phyloP scores from a whole-genome alignment of 495 filamentous ascomycete species.

The Hypoxylon fuscum region DNA sequence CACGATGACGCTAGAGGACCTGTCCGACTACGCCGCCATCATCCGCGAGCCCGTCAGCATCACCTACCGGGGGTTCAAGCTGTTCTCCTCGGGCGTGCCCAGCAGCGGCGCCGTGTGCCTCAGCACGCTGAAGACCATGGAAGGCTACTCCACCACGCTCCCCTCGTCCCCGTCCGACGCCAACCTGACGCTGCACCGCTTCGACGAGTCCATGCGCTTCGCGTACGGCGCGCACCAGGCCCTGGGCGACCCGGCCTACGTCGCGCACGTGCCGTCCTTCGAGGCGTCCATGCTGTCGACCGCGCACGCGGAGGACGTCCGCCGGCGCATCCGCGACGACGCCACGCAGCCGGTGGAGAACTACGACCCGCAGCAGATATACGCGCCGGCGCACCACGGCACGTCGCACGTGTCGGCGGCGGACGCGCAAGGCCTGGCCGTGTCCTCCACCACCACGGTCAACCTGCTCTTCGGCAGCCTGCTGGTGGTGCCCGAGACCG shows the following conservation, averaged over 20 bases:
- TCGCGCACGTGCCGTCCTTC: constrained; percentile 62
- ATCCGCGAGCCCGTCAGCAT: constrained; percentile 70
- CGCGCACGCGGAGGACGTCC: constrained; percentile 64
- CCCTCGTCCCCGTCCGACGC: constrained; percentile 22
- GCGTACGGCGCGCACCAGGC: constrained; percentile 76
- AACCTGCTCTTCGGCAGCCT: constrained; percentile 85
- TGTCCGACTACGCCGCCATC: constrained; percentile 72
- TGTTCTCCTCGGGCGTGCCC: constrained; percentile 75
- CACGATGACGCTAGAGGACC: constrained; percentile 82
- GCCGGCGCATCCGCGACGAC: constrained; percentile 73
- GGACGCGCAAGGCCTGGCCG: constrained; percentile 73
- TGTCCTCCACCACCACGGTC: constrained; percentile 81
- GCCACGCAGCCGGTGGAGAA: constrained; percentile 70
- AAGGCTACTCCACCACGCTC: constrained; percentile 66
- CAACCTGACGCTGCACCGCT: constrained; percentile 72
- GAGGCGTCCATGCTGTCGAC: constrained; percentile 68
- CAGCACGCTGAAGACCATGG: constrained; percentile 78
- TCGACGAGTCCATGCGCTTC: constrained; percentile 88
- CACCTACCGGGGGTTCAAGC: constrained; percentile 72
- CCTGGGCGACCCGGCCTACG: constrained; percentile 82
- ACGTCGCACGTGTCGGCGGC: constrained; percentile 79
- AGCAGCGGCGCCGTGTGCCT: constrained; percentile 77
- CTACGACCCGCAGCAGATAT: constrained; percentile 68
- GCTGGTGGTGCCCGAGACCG: constrained; percentile 81
- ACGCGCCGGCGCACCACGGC: constrained; percentile 62